Evolutionary conservation across 2,329 filamentous ascomycete genomes (phyloP).

Genomic region (Diaporthe humulicola): DNA sequence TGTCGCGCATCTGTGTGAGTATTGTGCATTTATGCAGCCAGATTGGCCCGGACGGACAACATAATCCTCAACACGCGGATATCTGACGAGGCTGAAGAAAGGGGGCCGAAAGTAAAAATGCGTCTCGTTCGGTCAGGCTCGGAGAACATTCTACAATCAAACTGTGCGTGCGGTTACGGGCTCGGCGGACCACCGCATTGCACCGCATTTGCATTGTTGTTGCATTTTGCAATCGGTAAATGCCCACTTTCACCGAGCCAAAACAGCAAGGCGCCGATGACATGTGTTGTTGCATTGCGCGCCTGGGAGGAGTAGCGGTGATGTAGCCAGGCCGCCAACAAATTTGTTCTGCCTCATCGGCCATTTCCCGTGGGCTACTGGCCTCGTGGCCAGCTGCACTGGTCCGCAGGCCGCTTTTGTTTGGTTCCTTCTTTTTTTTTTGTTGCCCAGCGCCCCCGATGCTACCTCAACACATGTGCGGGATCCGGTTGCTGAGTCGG

Average conservation of each 20-base stretch:
- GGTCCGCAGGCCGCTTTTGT: slow-evolving; percentile 21
- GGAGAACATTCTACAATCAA: slow-evolving; percentile 1
- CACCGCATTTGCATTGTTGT: background rate
- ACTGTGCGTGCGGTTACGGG: background rate
- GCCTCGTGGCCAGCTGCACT: slow-evolving; percentile 22
- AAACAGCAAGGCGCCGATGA: slow-evolving; percentile 27
- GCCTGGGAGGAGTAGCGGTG: slow-evolving; percentile 31
- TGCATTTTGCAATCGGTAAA: slow-evolving; percentile 14
- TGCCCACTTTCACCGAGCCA: slow-evolving; percentile 30
- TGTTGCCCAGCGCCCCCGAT: slow-evolving; percentile 16
- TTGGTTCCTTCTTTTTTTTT: background rate
- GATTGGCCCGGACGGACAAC: background rate
- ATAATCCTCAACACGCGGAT: background rate
- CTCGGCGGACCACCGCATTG: background rate
- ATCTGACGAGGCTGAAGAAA: slow-evolving; percentile 30
- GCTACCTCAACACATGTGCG: slow-evolving; percentile 29
- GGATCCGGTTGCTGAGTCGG: background rate
- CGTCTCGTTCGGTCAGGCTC: slow-evolving; percentile 13
- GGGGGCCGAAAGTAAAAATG: slow-evolving; percentile 28
- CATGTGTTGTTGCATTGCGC: slow-evolving; percentile 32
- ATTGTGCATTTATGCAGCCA: slow-evolving; percentile 15
- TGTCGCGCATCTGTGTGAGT: slow-evolving; percentile 26
- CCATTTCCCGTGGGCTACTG: slow-evolving; percentile 27
- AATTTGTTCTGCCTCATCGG: slow-evolving; percentile 34
- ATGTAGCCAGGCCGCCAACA: slow-evolving; percentile 33